Base-by-base conservation (phyloP, 441 rosid genomes). In the Erodium trifolium region DNA sequence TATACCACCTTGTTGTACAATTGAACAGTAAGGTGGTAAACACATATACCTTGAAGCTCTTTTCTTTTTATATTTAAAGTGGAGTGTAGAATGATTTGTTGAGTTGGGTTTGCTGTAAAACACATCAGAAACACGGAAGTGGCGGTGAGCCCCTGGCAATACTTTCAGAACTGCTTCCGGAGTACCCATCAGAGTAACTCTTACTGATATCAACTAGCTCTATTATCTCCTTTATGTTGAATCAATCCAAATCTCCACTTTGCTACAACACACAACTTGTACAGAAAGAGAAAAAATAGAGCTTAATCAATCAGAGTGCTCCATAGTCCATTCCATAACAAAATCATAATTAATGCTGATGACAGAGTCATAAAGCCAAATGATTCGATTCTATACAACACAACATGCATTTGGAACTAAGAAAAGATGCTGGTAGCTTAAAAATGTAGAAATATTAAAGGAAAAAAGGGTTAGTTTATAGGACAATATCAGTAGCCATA, bases 101-200 rank as follows among this genome's bases (percentile, higher is more conserved):
- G 63, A 70, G 73, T 73, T 78, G 35, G 51, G 70, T 73, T 66
- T 49, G 75, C 74, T 62, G 63, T 66, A 68, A 72, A 68, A 72
- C 17, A 49, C 67, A 68, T 81, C 79, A 70, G 76, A 71, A 67
- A 77, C 66, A 35, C 72, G 78, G 75, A 74, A 53, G 71, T 17
- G 71, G 65, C 81, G 81, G 34, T 62, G 81, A 76, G 78, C 69
- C 75, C 84, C 78, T 11, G 81, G 76, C 10, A 82, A 75, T 68
- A 82, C 79, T 68, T 83, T 88, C 64, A 82, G 77, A 70, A 79
- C 84, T 70, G 78, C 84, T 76, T 82, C 82, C 13, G 70, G 71
- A 81, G 82, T 80, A 70, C 80, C 89, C 88, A 87, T 81, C 57
- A 17, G 43, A 19, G 41, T 59, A 67, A 31, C 34, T 31, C 34